phyloP scores from a whole-genome alignment of 352 stramenopile species.

The Phytophthora brassicae region DNA sequence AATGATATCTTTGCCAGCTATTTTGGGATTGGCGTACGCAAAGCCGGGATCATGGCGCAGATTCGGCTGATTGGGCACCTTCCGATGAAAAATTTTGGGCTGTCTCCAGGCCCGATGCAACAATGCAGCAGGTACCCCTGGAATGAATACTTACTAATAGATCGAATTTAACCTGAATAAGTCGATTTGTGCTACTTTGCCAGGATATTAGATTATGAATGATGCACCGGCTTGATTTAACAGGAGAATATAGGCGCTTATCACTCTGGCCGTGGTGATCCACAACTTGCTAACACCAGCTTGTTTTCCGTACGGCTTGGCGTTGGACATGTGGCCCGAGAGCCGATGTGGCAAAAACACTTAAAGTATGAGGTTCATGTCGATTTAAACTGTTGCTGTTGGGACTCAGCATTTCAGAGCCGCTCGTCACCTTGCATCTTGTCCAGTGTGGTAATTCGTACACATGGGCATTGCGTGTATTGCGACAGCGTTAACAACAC shows the following conservation, averaged over 20 bases:
- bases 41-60: no score
- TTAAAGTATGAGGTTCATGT: neutral
- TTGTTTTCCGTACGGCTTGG: no score
- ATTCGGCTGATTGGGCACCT: slow-evolving; percentile 6
- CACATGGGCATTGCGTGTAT: neutral
- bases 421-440: slow-evolving; percentile 1
- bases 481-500: slow-evolving; percentile 10
- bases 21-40: slow-evolving; percentile 11
- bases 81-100: slow-evolving; percentile 22
- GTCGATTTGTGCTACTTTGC: neutral
- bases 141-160: no score
- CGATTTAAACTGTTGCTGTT: no score
- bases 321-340: neutral
- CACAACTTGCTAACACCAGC: no score
- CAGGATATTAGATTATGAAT: neutral
- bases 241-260: no score
- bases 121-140: no score
- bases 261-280: no score
- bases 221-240: neutral
- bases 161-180: neutral
- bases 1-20: slow-evolving; percentile 18
- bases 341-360: neutral
- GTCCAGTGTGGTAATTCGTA: neutral
- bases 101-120: no score
- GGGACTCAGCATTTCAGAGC: neutral